These are phyloP conservation scores for Ceratobasidium sp. DNA, from an alignment of 1,284 basidiomycete species.

Conservation along the genomic window DNA sequence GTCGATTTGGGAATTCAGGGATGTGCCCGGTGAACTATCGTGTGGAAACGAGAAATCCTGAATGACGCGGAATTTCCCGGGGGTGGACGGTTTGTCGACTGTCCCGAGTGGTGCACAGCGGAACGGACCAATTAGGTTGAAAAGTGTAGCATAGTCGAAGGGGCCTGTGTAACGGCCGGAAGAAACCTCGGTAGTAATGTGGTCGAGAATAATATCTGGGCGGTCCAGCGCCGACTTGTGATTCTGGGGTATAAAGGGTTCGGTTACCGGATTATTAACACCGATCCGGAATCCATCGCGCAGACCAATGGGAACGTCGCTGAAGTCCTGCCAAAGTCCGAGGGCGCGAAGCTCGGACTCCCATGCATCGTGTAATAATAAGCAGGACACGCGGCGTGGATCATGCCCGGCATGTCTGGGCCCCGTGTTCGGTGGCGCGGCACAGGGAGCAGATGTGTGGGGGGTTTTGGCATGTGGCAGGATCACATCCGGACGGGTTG, in stretches of 20 bases:
- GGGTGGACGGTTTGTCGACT: slow-evolving; percentile 56
- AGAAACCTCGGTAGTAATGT: slow-evolving; percentile 55
- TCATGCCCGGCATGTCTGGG: slow-evolving; percentile 26
- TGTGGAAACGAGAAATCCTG: slow-evolving; percentile 61
- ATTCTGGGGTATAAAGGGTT: slow-evolving; percentile 53
- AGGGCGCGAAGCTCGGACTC: not conserved
- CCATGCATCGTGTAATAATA: slow-evolving; percentile 25
- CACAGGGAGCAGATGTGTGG: slow-evolving; percentile 39
- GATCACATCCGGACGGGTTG: not conserved
- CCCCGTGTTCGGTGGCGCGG: slow-evolving; percentile 8
- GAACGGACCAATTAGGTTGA: slow-evolving; percentile 58
- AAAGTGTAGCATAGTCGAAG: slow-evolving; percentile 53
- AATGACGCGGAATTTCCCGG: slow-evolving; percentile 55
- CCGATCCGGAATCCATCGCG: slow-evolving; percentile 57
- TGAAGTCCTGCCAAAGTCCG: slow-evolving; percentile 4
- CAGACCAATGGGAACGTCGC: slow-evolving; percentile 40
- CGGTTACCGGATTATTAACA: slow-evolving; percentile 8
- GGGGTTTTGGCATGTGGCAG: not conserved
- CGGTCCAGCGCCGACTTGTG: slow-evolving; percentile 52
- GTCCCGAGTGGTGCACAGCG: slow-evolving; percentile 58
- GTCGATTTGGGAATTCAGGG: slow-evolving; percentile 50
- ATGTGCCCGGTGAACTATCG: slow-evolving; percentile 54
- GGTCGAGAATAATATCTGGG: slow-evolving; percentile 52
- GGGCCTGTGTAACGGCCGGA: slow-evolving; percentile 56
- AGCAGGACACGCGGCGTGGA: not conserved